Base-by-base conservation (phyloP, 1,284 basidiomycete species). In the Boletus smithii region DNA sequence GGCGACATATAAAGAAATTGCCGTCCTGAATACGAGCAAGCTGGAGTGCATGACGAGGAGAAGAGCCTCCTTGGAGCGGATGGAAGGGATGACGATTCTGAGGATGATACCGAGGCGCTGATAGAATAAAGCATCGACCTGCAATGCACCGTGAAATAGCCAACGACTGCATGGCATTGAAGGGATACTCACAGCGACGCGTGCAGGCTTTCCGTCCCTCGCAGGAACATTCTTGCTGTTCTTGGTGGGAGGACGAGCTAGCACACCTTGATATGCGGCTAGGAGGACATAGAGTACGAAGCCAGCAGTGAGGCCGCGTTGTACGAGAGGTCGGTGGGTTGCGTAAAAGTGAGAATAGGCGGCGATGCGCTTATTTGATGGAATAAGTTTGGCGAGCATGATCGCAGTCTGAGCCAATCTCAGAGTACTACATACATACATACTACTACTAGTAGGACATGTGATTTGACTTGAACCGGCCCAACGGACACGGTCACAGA, bases 1-100 rank as follows among this genome's bases (percentile, higher is more conserved):
- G 8, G 95, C 95, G 40, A 99, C 93, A 62, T 97, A 97, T n/a
- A 99, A 74, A 20, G 89, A 93, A 44, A 98, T 85, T 9, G 91
- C 85, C 3, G 95, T 98, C 51, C 95, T 74, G 52, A 91, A 85
- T 14, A 98, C 77, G 44, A 99, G 78, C 54, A 98, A 80, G 60
- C 83, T 81, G 5, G 93, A 90, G 65, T 98, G 94, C 71, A 92
- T 85, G 45, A 87, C 72, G 6, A 99, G 76, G 48, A 98, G 79
- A 35, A 89, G 73, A 0, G 92, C 90, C 68, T 97, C 94, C 58
- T 92, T 90, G 5, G 88, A 91, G 41, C 81, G 79, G 54, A 91
- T 70, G 20, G 85, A 80, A 3, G 95, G 95, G 49, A 98, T 91
- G 16, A 97, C 90, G 53, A 98, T 97, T 26, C 82, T 77, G 22